Conservation (phyloP, 2,329 filamentous ascomycete genomes). For the Clarireedia monteithiana region DNA sequence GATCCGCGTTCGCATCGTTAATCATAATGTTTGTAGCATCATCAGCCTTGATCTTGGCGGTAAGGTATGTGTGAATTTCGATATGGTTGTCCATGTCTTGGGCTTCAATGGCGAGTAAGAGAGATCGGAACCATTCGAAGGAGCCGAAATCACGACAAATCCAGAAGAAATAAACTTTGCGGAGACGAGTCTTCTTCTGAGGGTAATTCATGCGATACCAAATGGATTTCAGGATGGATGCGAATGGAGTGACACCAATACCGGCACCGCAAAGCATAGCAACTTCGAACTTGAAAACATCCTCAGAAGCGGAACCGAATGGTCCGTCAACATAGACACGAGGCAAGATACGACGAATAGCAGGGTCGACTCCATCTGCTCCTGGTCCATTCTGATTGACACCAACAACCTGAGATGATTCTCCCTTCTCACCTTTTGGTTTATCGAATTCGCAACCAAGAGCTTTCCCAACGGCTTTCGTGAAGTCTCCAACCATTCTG, state of each 20-base stretch:
- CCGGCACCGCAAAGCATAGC: constrained; percentile 73
- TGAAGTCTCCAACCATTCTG: constrained; percentile 77
- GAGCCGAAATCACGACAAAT: constrained; percentile 81
- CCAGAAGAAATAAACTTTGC: constrained; percentile 92
- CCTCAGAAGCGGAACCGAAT: constrained; percentile 78
- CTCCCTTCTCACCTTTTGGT: constrained; percentile 38
- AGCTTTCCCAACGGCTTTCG: constrained; percentile 57
- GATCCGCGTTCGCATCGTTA: constrained; percentile 78
- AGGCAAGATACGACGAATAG: constrained; percentile 65
- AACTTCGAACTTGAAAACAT: constrained; percentile 84
- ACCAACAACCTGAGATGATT: constrained; percentile 60
- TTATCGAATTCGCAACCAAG: constrained; percentile 69
- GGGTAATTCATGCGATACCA: constrained; percentile 92
- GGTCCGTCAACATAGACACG: constrained; percentile 78
- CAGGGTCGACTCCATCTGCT: constrained; percentile 54
- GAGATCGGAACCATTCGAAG: constrained; percentile 83
- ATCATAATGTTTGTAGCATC: constrained; percentile 91
- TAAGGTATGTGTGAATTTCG: constrained; percentile 85
- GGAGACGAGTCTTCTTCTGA: constrained; percentile 67
- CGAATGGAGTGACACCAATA: constrained; percentile 82
- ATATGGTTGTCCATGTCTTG: constrained; percentile 79
- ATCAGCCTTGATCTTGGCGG: constrained; percentile 77
- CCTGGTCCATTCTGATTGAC: constrained; percentile 48
- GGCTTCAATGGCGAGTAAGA: constrained; percentile 77
- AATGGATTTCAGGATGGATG: constrained; percentile 81